Percentiles rank a stretch among this genome's conserved stretches.
Conservation (phyloP, 805 yeast genomes). For the Schizosaccharomyces osmophilus region DNA sequence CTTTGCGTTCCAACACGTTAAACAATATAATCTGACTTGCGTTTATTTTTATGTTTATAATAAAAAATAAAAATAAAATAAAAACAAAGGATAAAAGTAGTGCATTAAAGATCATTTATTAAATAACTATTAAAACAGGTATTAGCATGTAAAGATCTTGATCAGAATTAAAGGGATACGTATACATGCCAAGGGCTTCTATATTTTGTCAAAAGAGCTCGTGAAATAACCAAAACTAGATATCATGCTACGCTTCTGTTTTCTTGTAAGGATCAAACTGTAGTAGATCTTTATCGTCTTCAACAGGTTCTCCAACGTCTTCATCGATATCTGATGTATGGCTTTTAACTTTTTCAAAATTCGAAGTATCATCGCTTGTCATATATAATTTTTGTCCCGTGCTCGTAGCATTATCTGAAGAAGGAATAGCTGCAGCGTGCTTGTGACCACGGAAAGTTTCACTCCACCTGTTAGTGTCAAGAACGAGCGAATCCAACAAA, state of each 20-base stretch:
- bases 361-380: background rate
- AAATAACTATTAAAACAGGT: no score
- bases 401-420: background rate
- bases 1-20: no score
- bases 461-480: conserved; percentile 84
- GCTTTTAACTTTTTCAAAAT: background rate
- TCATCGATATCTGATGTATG: conserved; percentile 8
- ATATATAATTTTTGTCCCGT: background rate
- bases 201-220: background rate
- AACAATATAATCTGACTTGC: no score
- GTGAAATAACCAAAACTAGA: background rate
- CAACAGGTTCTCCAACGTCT: conserved; percentile 9
- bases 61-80: no score
- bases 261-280: background rate
- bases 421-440: background rate
- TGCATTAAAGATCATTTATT: no score
- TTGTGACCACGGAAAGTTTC: conserved; percentile 12
- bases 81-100: no score
- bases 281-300: conserved; percentile 28
- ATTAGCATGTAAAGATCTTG: background rate
- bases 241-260: background rate
- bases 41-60: no score
- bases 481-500: conserved; percentile 72
- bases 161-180: background rate
- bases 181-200: background rate